phyloP scores from a whole-genome alignment of 768 basidiomycete species.

The Suillus placidus region DNA sequence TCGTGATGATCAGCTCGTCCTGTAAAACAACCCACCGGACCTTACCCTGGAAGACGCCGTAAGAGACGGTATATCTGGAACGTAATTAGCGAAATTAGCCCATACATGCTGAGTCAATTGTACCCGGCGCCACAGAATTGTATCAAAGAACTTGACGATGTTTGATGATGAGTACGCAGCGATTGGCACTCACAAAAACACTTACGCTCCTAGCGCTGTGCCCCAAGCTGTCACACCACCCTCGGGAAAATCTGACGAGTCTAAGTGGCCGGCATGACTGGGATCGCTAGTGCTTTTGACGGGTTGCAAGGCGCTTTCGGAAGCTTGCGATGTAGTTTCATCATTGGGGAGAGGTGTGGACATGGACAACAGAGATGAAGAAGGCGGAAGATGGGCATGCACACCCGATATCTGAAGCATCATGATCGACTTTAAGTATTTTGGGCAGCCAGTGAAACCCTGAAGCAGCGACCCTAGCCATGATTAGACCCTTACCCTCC shows the following conservation, averaged over 20 bases:
- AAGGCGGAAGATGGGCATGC: not conserved
- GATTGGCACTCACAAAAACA: not conserved
- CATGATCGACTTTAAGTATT: not conserved
- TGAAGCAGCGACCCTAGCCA: not conserved
- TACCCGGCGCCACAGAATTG: conserved; percentile 44
- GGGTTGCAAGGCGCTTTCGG: not conserved
- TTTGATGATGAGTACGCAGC: conserved; percentile 2
- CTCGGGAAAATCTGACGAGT: conserved; percentile 19
- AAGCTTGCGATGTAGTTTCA: no score
- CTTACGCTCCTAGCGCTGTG: conserved; percentile 29
- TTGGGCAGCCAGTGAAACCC: not conserved
- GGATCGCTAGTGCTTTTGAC: not conserved
- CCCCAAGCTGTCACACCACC: conserved; percentile 30
- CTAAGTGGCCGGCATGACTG: not conserved
- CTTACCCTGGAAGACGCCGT: conserved; percentile 45
- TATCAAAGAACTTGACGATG: conserved; percentile 32
- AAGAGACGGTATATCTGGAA: conserved; percentile 37
- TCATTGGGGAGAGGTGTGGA: not conserved
- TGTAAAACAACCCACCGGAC: not conserved
- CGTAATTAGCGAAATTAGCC: not conserved
- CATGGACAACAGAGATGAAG: not conserved
- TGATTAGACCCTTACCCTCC: not conserved
- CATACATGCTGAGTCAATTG: not conserved
- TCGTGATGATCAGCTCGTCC: not conserved
- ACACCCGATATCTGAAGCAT: not conserved